Evolutionary conservation across 2,329 filamentous ascomycete genomes (phyloP).

Genomic region (Colletotrichum plurivorum): DNA sequence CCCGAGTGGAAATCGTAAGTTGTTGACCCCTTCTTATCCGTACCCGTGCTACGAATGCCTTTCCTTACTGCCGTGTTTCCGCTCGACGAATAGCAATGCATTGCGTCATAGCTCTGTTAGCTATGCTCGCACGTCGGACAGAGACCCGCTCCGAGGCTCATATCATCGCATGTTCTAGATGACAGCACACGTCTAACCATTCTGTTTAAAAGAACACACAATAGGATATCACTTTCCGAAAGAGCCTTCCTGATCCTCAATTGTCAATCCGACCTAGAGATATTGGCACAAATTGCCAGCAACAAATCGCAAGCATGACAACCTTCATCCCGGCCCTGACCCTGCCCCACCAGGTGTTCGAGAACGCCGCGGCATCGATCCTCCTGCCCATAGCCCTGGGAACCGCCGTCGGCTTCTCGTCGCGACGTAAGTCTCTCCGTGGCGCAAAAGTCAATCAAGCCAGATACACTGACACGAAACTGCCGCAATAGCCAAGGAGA

Average conservation of each 20-base stretch:
- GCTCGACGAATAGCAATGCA: slow-evolving; percentile 10
- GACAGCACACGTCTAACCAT: neutral
- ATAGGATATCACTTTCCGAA: neutral
- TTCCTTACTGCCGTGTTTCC: neutral
- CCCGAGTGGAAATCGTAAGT: slow-evolving; percentile 1
- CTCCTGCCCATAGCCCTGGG: slow-evolving; percentile 83
- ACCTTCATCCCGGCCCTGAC: slow-evolving; percentile 84
- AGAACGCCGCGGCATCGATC: slow-evolving; percentile 79
- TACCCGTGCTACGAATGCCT: no score
- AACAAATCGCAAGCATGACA: slow-evolving; percentile 71
- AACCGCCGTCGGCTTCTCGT: slow-evolving; percentile 79
- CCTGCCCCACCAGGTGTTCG: slow-evolving; percentile 79
- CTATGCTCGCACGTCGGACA: slow-evolving; percentile 36
- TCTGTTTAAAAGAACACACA: neutral
- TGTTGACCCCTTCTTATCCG: neutral
- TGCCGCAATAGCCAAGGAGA: slow-evolving; percentile 62
- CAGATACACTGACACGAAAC: neutral
- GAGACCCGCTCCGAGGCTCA: slow-evolving; percentile 37
- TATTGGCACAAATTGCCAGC: neutral
- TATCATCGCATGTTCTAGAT: slow-evolving; percentile 34
- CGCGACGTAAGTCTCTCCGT: slow-evolving; percentile 68
- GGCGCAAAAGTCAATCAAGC: no score
- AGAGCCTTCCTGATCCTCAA: neutral
- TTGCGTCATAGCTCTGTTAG: slow-evolving; percentile 38
- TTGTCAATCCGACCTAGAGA: neutral